Base-by-base conservation (phyloP, 495 filamentous ascomycete species). In the Cryomyces antarcticus region DNA sequence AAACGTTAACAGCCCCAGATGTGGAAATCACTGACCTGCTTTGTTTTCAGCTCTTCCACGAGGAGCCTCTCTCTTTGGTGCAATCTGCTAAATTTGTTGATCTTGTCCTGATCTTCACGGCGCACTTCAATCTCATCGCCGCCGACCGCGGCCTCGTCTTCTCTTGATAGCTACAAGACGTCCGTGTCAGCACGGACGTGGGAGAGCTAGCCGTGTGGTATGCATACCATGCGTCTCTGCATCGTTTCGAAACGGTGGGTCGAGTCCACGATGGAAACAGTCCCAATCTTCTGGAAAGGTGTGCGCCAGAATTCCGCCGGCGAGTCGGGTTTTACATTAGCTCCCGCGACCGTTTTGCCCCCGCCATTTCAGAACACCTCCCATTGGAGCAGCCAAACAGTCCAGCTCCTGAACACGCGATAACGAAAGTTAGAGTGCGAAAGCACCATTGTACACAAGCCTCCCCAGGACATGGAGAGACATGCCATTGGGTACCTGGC, bases 41-140 rank as follows among this genome's bases (percentile, higher is more conserved):
- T 95, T 5, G 55, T 57, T 51, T 83, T 83, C 57, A 97, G 62
- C 50, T 86, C 77, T 11, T 87, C 83, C 58, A 88, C 79, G 13
- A 96, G 58, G 6, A 63, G 55, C 4, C 76, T 63, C 60, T 93
- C 80, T 28, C 80, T 76, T 57, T 92, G 83, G 59, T 97, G 92
- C 40, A 97, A 68, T 33, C 86, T 75, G 59, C 87, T 95, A 67
- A 97, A 97, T 41, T 78, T 79, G 62, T 96, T 97, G 70, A 97
- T 97, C 61, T 86, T 92, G 62, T 97, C 86, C 60, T 97, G 89
- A 57, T 97, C 89, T 52, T 93, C 88, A 50, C 85, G 80, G 33
- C 88, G 79, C 41, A 97, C 89, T 58, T 93, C 80, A 47, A 82
- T 77, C 46, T 95, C 86, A 34, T 88, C 79, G 38, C 71, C 66